Base-by-base conservation (phyloP, 225 moss, liverwort and hornwort species). In the Rhytidiadelphus loreus region DNA sequence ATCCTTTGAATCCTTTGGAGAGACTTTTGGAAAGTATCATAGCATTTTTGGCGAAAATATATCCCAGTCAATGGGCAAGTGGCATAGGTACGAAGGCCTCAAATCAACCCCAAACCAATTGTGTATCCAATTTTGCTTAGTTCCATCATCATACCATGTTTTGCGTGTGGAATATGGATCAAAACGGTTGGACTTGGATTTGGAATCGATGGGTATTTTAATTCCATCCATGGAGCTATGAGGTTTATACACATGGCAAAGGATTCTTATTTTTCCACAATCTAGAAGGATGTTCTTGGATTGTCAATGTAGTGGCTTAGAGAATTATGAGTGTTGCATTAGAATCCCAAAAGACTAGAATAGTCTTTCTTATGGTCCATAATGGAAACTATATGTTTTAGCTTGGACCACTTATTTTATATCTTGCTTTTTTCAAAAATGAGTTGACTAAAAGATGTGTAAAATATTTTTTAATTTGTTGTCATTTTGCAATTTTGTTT, bases 331-430 rank as follows among this genome's bases (percentile, higher is more conserved):
- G 39, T 1, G 2, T 39, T 79, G 39, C 5, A 26, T 26, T 57
- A 79, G n/a, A 7, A 28, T 79, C 1, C 4, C 17, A 26, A 39
- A 39, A 57, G 57, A 57, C 11, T 37, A 56, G 25, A n/a, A 17
- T n/a, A n/a, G 57, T 26, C 26, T 56, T n/a, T 25, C 2, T 1
- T 24, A 3, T 14, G 24, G 16, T 24, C 1, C 1, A 3, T 6
- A 16, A 56, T 56, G 10, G 55, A 56, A 16, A 15, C 10, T 55
- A 25, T 9, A 24, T 16, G 7, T 4, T 17, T 56, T 26, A 57
- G 26, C 0, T 57, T n/a, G 11, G 16, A 26, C 4, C 15, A 26
- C 2, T 9, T 78, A 56, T 26, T 78, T 25, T 78, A 9, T 25
- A 57, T 78, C 11, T 78, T 53, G 9, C 57, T 26, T 24, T 10